A percentile compares a stretch with the other conserved stretches of the same genome.
phyloP scores from a whole-genome alignment of 2,329 filamentous ascomycete genomes.

The Botrytis elliptica region DNA sequence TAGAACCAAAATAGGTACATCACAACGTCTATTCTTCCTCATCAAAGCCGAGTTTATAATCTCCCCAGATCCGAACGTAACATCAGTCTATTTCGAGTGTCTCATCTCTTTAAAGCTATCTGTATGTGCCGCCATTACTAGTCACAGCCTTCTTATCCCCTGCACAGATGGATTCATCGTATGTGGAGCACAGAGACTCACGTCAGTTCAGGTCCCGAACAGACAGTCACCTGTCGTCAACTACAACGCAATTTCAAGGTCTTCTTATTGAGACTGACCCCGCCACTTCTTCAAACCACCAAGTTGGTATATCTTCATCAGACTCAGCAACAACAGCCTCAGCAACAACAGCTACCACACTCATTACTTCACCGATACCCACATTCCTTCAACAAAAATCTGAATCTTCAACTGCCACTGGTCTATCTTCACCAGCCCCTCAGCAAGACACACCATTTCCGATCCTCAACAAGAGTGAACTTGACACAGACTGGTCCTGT shows the following conservation, averaged over 20 bases:
- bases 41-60: constrained; percentile 21
- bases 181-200: constrained; percentile 40
- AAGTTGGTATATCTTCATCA: constrained; percentile 28
- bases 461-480: constrained; percentile 34
- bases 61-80: constrained; percentile 22
- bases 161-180: constrained; percentile 37
- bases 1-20: constrained; percentile 36
- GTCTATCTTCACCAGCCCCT: constrained; percentile 26
- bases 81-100: constrained; percentile 23
- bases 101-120: constrained; percentile 27
- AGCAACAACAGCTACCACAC: constrained; percentile 18
- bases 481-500: constrained; percentile 36
- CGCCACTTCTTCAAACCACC: constrained; percentile 26
- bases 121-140: constrained; percentile 31
- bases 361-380: constrained; percentile 18
- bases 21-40: constrained; percentile 29
- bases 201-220: constrained; percentile 38
- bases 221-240: constrained; percentile 37
- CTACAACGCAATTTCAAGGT: constrained; percentile 36
- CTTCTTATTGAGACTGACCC: constrained; percentile 33
- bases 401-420: constrained; percentile 18
- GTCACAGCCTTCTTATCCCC: constrained; percentile 34
- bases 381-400: constrained; percentile 21
- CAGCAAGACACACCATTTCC: constrained; percentile 36
- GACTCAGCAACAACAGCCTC: constrained; percentile 30